These are phyloP conservation scores for Nicotiana paniculata DNA, from an alignment of 257 asterid species.

Conservation along the genomic window DNA sequence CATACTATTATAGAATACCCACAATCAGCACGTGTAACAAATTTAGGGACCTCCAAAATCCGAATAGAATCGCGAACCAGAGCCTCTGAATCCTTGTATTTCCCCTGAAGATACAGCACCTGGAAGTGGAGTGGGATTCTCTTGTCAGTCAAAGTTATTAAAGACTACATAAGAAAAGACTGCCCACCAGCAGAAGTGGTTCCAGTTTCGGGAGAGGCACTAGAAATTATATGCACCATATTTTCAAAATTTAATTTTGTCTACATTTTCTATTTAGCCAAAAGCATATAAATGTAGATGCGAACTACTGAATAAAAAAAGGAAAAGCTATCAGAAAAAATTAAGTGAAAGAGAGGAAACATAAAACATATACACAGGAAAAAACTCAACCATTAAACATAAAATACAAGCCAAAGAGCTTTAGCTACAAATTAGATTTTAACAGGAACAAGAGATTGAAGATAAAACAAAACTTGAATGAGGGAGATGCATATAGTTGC, in stretches of 20 bases:
- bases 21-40: constrained; percentile 14
- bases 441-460: neutral
- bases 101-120: constrained; percentile 71
- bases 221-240: neutral
- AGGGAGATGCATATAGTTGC: neutral
- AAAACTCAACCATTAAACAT: neutral
- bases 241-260: neutral
- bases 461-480: neutral
- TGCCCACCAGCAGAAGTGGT: neutral
- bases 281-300: neutral
- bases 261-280: neutral
- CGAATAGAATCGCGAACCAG: constrained; percentile 59
- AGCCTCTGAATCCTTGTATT: constrained; percentile 68
- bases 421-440: neutral
- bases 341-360: neutral
- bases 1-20: constrained; percentile 6
- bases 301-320: neutral
- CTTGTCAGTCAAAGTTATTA: constrained; percentile 5
- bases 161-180: neutral
- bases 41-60: constrained; percentile 62
- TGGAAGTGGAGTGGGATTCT: constrained; percentile 22
- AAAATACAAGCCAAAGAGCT: neutral
- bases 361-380: neutral
- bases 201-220: neutral
- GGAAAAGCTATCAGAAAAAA: neutral